Conservation (phyloP, 305 asterid genomes). For the Fraxinus angustifolia region DNA sequence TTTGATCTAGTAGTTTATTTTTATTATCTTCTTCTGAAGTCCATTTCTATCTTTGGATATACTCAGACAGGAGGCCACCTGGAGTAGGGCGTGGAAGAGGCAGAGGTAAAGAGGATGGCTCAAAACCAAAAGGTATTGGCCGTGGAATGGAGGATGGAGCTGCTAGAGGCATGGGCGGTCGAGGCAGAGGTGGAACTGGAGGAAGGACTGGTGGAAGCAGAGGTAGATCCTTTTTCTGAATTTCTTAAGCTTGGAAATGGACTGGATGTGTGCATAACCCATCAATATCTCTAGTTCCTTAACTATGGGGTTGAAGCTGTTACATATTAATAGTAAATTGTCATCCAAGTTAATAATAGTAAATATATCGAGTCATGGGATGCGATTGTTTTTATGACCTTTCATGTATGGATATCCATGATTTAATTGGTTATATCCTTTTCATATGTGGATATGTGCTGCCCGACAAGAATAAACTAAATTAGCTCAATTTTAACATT, state of each 20-base stretch:
- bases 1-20: background rate
- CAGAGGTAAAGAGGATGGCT: conserved; percentile 51
- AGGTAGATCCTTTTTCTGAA: conserved; percentile 22
- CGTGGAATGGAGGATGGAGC: conserved; percentile 56
- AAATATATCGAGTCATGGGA: background rate
- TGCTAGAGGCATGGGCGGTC: conserved; percentile 42
- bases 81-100: conserved; percentile 75
- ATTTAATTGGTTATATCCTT: background rate
- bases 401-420: background rate
- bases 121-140: conserved; percentile 45
- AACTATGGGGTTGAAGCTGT: background rate
- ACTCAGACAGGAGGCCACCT: conserved; percentile 64
- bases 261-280: background rate
- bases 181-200: conserved; percentile 35
- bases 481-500: background rate
- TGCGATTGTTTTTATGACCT: background rate
- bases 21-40: background rate
- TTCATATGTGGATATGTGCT: background rate
- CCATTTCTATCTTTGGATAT: background rate
- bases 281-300: background rate
- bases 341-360: background rate
- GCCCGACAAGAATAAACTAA: background rate
- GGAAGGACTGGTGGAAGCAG: conserved; percentile 31
- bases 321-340: background rate
- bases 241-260: background rate